Conservation (phyloP, 805 yeast genomes). For the Starmerella stellata region DNA sequence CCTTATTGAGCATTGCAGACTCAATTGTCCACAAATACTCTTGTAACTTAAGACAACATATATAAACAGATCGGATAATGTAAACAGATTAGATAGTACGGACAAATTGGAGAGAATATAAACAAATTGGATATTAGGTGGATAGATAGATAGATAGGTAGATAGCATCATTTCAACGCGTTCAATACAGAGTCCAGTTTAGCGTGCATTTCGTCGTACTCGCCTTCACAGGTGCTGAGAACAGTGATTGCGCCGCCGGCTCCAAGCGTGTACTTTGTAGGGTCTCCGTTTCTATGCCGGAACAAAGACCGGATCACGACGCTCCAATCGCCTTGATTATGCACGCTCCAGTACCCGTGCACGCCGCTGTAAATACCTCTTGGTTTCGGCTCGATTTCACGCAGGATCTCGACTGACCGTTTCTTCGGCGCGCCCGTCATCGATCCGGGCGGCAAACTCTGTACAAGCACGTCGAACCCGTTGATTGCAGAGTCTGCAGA, state of each 20-base stretch:
- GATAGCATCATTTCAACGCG: too few relatives aligned
- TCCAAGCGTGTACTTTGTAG: slow-evolving; percentile 36
- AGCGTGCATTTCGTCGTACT: slow-evolving; percentile 78
- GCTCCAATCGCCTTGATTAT: slow-evolving; percentile 86
- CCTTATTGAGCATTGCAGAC: too few relatives aligned
- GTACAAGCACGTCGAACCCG: slow-evolving; percentile 64
- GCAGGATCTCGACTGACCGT: slow-evolving; percentile 70
- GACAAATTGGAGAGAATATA: too few relatives aligned
- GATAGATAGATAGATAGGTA: too few relatives aligned
- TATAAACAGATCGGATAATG: too few relatives aligned
- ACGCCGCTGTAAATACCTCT: slow-evolving; percentile 91
- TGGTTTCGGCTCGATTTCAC: slow-evolving; percentile 34
- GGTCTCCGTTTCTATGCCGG: slow-evolving; percentile 20
- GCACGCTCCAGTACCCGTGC: slow-evolving; percentile 82
- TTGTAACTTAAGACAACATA: too few relatives aligned
- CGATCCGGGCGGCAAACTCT: slow-evolving; percentile 89
- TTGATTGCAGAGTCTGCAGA: slow-evolving; percentile 22
- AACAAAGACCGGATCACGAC: slow-evolving; percentile 78
- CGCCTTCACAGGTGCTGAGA: slow-evolving; percentile 62
- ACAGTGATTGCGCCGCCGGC: slow-evolving; percentile 98
- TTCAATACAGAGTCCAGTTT: slow-evolving; percentile 34
- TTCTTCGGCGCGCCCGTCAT: slow-evolving; percentile 99
- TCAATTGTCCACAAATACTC: too few relatives aligned
- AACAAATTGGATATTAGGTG: too few relatives aligned
- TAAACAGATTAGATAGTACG: too few relatives aligned